Evolutionary conservation across 1,284 basidiomycete species (phyloP), one percentile per base, ranked within the genome.

Genomic region (Cryptococcus sp.): DNA sequence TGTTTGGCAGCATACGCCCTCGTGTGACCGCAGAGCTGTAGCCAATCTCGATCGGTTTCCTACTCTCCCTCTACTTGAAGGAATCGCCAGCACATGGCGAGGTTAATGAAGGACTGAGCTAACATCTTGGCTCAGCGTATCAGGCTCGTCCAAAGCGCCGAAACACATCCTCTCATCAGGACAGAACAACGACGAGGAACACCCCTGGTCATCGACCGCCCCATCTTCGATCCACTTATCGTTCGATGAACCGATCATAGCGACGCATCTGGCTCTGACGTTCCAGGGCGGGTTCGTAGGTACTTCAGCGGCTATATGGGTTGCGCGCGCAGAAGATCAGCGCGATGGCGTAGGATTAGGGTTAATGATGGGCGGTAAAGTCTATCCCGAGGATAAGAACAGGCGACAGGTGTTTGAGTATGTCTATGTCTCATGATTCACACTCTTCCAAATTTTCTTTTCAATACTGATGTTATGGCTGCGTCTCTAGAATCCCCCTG

Each of bases 241-340:
- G 6, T 76, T 77, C 59, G 67, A 73, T 3, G 34, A 54, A 0
- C 67, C 75, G 2, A 50, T 76, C n/a, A 41, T 56, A 19, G 73
- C 74, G 0, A 64, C 65, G 5, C 67, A 70, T 34, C 46, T 80
- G 8, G 71, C 73, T 1, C 52, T 79, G 20, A 78, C 76, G 1
- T 80, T 79, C 55, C 77, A 79, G 53, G 78, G 78, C 38, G 78
- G 78, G 0, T 80, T 80, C 52, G 73, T 74, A 1, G 73, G 69
- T 0, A 76, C 71, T 2, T 49, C 68, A 3, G 56, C 66, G 5
- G 50, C 53, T 3, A 57, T 78, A 0, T 73, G 66, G 54, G 55
- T 74, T 0, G 72, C 73, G 20, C 55, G 57, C 11, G 50, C 57
- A 22, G 51, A 55, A 15, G 61, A 58, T 13, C 55, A 54, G 38